Evolutionary conservation across 768 basidiomycete species (phyloP).

Genomic region (Tephrocybe sp.): DNA sequence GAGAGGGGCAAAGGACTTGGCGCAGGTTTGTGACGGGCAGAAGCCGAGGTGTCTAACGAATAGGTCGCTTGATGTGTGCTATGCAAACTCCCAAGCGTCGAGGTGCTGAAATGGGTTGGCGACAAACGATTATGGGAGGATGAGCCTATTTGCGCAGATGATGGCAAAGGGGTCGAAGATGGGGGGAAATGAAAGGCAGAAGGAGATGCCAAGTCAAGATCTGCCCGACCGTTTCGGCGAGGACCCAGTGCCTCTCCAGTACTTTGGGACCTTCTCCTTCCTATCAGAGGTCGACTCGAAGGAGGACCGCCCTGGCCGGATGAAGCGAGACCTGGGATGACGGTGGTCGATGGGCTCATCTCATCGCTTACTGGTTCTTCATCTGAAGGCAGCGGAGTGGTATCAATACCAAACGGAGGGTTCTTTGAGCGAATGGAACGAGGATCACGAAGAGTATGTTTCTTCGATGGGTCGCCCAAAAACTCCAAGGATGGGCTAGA

Average conservation of each 20-base stretch:
- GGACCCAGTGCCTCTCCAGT: slow-evolving; percentile 29
- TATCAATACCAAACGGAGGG: slow-evolving; percentile 1
- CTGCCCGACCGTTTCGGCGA: slow-evolving; percentile 13
- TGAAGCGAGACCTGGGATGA: slow-evolving; percentile 20
- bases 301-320: slow-evolving; percentile 8
- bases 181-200: slow-evolving; percentile 45
- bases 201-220: slow-evolving; percentile 33
- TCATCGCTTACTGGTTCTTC: slow-evolving; percentile 6
- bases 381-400: neutral
- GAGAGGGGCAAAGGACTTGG: slow-evolving; percentile 29
- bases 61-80: slow-evolving; percentile 54
- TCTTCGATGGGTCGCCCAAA: slow-evolving; percentile 7
- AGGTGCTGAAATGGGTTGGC: slow-evolving; percentile 30
- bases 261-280: slow-evolving; percentile 44
- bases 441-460: slow-evolving; percentile 3
- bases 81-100: slow-evolving; percentile 27
- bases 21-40: slow-evolving; percentile 23
- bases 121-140: slow-evolving; percentile 25
- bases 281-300: slow-evolving; percentile 19
- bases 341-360: slow-evolving; percentile 14
- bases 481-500: slow-evolving; percentile 9
- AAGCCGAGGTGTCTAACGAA: slow-evolving; percentile 50
- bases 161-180: slow-evolving; percentile 19
- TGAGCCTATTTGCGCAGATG: slow-evolving; percentile 20
- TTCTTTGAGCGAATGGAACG: slow-evolving; percentile 2